Conservation (phyloP, 1,284 basidiomycete species). For the Hemileia vastatrix region DNA sequence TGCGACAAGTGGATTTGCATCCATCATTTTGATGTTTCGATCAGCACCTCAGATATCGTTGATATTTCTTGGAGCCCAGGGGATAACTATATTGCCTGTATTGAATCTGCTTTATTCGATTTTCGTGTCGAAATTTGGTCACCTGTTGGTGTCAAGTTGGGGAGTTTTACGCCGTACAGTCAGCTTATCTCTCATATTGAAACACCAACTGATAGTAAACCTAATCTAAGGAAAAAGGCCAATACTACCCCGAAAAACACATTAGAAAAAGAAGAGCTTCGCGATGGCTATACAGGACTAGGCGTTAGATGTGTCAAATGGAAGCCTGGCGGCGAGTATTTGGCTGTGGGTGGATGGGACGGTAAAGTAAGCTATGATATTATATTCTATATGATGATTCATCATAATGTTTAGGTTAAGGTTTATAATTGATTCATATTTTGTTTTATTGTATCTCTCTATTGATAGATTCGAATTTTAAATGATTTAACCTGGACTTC, state of each 20-base stretch:
- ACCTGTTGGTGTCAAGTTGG: conserved; percentile 7
- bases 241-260: no score
- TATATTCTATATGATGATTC: no score
- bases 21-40: conserved; percentile 7
- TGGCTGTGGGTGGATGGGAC: conserved; percentile 71
- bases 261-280: not conserved
- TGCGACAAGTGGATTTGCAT: conserved; percentile 9
- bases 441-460: not conserved
- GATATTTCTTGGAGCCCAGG: conserved; percentile 13
- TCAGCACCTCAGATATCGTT: conserved; percentile 1
- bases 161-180: not conserved
- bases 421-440: not conserved
- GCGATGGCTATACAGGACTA: conserved; percentile 55
- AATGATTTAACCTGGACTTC: conserved; percentile 20
- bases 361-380: conserved; percentile 56
- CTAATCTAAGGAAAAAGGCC: no score
- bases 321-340: conserved; percentile 69
- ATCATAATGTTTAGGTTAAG: not conserved
- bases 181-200: not conserved
- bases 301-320: conserved; percentile 65
- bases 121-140: conserved; percentile 13
- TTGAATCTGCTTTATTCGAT: conserved; percentile 18
- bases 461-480: conserved; percentile 8
- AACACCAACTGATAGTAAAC: not conserved
- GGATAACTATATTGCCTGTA: conserved; percentile 10